These are phyloP conservation scores for Tephrocybe sp. DNA, from an alignment of 768 basidiomycete genomes.

Conservation along the genomic window DNA sequence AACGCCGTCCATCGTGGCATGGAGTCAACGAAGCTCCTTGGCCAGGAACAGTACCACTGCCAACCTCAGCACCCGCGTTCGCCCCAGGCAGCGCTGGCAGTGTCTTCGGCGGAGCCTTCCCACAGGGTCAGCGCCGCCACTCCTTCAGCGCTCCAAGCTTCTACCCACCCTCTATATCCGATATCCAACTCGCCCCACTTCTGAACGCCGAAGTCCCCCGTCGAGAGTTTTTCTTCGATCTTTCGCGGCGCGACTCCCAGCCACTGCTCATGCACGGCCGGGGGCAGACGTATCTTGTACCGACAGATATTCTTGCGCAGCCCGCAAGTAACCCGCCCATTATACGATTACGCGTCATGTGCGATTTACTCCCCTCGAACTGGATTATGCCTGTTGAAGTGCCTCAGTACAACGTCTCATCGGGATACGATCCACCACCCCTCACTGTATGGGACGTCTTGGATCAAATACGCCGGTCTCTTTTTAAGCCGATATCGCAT, in stretches of 20 bases:
- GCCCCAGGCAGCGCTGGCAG: not conserved
- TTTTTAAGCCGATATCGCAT: slow-evolving; percentile 46
- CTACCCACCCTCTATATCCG: not conserved
- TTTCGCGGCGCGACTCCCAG: slow-evolving; percentile 45
- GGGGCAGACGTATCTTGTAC: slow-evolving; percentile 38
- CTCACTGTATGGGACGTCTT: slow-evolving; percentile 64
- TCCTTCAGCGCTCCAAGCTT: slow-evolving; percentile 26
- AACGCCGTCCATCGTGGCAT: slow-evolving; percentile 12
- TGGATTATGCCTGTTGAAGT: slow-evolving; percentile 65
- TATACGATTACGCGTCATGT: slow-evolving; percentile 54
- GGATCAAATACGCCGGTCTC: slow-evolving; percentile 43
- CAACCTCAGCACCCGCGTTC: not conserved
- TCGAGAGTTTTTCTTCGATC: slow-evolving; percentile 53
- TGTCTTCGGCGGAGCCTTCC: no score
- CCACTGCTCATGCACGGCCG: slow-evolving; percentile 41
- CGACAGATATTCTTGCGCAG: slow-evolving; percentile 46
- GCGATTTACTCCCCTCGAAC: slow-evolving; percentile 48
- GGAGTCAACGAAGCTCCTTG: not conserved
- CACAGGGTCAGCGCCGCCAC: slow-evolving; percentile 5
- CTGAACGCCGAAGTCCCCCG: slow-evolving; percentile 51
- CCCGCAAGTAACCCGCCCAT: slow-evolving; percentile 58
- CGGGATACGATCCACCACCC: slow-evolving; percentile 31
- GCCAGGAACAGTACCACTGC: not conserved
- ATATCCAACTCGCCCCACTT: slow-evolving; percentile 44
- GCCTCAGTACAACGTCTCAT: slow-evolving; percentile 23